A percentile compares a stretch with the other conserved stretches of the same genome.
Evolutionary conservation across 1,139 yeast species (phyloP).

Genomic region (Eremothecium gossypii): DNA sequence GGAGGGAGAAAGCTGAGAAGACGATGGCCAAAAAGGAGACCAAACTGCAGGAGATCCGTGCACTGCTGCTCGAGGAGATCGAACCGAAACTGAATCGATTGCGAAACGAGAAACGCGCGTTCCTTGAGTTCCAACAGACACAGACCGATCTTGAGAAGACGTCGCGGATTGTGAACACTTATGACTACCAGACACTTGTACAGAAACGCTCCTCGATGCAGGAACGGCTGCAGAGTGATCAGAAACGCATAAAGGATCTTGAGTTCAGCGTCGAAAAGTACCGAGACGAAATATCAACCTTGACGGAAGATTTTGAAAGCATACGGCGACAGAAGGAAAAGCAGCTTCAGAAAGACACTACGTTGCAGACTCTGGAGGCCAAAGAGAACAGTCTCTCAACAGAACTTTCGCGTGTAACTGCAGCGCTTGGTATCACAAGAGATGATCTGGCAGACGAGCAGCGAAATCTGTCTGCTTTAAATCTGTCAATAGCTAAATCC

Average conservation of each 20-base stretch:
- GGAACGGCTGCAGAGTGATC: conserved; percentile 31
- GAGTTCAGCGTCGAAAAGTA: conserved; percentile 37
- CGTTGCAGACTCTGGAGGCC: conserved; percentile 50
- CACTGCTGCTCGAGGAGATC: conserved; percentile 71
- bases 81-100: conserved; percentile 85
- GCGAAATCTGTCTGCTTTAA: conserved; percentile 16
- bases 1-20: conserved; percentile 84
- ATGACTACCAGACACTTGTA: conserved; percentile 49
- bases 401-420: conserved; percentile 56
- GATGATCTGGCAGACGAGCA: conserved; percentile 49
- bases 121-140: conserved; percentile 77
- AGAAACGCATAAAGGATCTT: conserved; percentile 25
- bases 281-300: conserved; percentile 45
- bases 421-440: conserved; percentile 49
- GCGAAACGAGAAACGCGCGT: conserved; percentile 70
- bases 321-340: conserved; percentile 48
- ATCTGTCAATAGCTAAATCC: conserved; percentile 17
- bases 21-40: conserved; percentile 88
- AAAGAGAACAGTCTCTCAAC: conserved; percentile 52
- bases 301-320: conserved; percentile 52
- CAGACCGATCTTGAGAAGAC: conserved; percentile 73
- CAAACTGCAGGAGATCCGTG: conserved; percentile 68
- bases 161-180: conserved; percentile 66
- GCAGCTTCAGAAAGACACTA: conserved; percentile 56
- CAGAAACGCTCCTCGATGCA: conserved; percentile 37